phyloP scores from a whole-genome alignment of 2,329 filamentous ascomycete genomes.

The Fusarium guadeloupense region DNA sequence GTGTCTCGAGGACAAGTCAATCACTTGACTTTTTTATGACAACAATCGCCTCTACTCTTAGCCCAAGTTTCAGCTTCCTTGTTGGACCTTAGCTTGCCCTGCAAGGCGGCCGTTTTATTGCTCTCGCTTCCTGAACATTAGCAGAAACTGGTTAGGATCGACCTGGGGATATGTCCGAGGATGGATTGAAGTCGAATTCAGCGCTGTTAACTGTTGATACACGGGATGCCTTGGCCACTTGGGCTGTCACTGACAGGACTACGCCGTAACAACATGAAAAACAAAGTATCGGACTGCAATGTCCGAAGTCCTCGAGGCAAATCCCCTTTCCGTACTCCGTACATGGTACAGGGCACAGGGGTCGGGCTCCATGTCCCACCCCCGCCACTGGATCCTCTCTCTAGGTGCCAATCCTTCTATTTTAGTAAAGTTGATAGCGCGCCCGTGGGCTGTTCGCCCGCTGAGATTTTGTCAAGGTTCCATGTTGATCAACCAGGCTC shows the following conservation, averaged over 20 bases:
- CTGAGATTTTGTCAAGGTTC: slow-evolving; percentile 16
- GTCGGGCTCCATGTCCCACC: slow-evolving; percentile 37
- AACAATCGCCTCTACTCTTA: slow-evolving; percentile 9
- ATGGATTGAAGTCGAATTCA: too few relatives aligned
- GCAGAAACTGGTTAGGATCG: slow-evolving; percentile 21
- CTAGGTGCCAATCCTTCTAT: slow-evolving; percentile 29
- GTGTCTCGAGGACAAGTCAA: too few relatives aligned
- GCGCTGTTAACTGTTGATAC: too few relatives aligned
- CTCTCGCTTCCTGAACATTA: slow-evolving; percentile 21
- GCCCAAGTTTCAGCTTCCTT: slow-evolving; percentile 31
- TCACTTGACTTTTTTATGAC: too few relatives aligned
- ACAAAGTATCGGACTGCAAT: not conserved
- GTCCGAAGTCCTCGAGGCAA: not conserved
- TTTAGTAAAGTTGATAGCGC: slow-evolving; percentile 29
- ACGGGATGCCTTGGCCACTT: too few relatives aligned
- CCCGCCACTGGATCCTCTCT: slow-evolving; percentile 40
- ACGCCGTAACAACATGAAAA: not conserved
- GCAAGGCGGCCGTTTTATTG: slow-evolving; percentile 33
- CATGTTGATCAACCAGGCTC: slow-evolving; percentile 21
- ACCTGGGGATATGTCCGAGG: not conserved
- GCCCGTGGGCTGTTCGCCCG: slow-evolving; percentile 28
- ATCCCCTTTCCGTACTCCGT: not conserved
- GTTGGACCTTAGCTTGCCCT: slow-evolving; percentile 38
- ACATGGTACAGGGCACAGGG: not conserved
- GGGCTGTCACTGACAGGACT: too few relatives aligned